A percentile compares a stretch with the other conserved stretches of the same genome.
Conservation (phyloP, 352 stramenopile species). For the Phytophthora foliorum region DNA sequence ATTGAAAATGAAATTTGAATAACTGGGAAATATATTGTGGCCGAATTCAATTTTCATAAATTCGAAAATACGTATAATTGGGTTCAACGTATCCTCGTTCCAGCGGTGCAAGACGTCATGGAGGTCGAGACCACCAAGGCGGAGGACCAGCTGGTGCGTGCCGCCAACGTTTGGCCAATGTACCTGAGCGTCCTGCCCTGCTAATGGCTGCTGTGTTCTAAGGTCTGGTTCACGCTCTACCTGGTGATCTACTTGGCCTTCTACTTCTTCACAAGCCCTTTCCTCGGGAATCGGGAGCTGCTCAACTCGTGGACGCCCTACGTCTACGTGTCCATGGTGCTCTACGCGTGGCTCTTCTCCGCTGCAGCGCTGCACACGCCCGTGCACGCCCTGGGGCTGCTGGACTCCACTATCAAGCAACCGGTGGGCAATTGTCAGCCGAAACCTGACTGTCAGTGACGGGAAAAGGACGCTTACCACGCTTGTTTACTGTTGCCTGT, state of each 20-base stretch:
- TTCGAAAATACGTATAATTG: neutral
- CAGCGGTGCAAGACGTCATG: conserved; percentile 3
- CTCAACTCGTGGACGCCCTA: conserved; percentile 90
- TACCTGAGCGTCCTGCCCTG: neutral
- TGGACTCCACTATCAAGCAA: conserved; percentile 89
- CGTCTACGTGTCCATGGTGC: conserved; percentile 88
- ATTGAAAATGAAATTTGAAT: too few relatives aligned
- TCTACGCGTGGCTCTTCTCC: conserved; percentile 88
- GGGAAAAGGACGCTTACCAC: neutral
- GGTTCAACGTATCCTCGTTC: neutral
- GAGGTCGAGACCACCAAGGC: conserved; percentile 37
- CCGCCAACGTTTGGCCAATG: neutral
- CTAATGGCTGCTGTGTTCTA: conserved; percentile 13
- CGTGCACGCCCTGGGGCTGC: conserved; percentile 70
- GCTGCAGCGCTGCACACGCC: conserved; percentile 81
- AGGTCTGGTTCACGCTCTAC: conserved; percentile 90
- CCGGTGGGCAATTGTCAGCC: conserved; percentile 53
- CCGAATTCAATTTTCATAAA: neutral
- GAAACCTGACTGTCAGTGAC: neutral
- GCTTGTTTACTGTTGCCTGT: neutral
- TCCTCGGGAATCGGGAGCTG: conserved; percentile 87
- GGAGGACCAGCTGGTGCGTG: conserved; percentile 51
- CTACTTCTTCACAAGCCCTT: conserved; percentile 92
- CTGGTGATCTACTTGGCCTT: conserved; percentile 85
- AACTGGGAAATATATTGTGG: too few relatives aligned